Base-by-base conservation (phyloP, 495 filamentous ascomycete genomes). In the Achaetomiella virescens region DNA sequence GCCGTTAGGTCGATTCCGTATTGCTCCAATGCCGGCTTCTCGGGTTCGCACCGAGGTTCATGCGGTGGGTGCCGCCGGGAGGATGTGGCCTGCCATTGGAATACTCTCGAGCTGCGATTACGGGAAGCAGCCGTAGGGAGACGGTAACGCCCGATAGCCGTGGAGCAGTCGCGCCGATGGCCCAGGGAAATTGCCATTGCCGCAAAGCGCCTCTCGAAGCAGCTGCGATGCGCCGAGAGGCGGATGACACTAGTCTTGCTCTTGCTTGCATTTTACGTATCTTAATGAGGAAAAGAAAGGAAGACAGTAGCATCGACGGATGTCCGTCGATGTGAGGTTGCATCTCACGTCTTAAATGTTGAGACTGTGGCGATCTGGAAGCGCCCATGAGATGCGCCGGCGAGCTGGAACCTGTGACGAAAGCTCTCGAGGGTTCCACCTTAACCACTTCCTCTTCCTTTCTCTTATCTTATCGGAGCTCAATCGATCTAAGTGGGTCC, bases 1-100 rank as follows among this genome's bases (percentile, higher is more conserved):
- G 83, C 89, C 9, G 93, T 97, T 49, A 98, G 76, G 68, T 98
- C 92, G 52, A 95, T 77, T 51, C 93, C 93, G 67, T 84, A 98
- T 69, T 95, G 79, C 68, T 97, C 92, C 29, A 97, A 69, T 1
- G 93, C 90, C 6, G 89, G 72, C 67, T 96, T 91, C 68, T 96
- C 85, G 14, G 82, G 80, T 63, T 86, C 84, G 37, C 83, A 88
- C 90, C 82, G 54, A 96, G 63, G 69, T 96, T 82, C 90, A 97
- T 97, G 48, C 87, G 89, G 72, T 96, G 88, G 6, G 89, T 96
- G 38, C 91, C 90, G 42, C 92, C 92, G 0, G 91, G 90, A 12
- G 89, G 92, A 59, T 90, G 88, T 60, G 90, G 88, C 55, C 85
- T 73, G 50, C 87, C 89, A 77, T 78, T 87, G 24, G 87, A 84